Evolutionary conservation across 73 alveolate genomes (phyloP).

Genomic region (Paramecium pentaurelia): DNA sequence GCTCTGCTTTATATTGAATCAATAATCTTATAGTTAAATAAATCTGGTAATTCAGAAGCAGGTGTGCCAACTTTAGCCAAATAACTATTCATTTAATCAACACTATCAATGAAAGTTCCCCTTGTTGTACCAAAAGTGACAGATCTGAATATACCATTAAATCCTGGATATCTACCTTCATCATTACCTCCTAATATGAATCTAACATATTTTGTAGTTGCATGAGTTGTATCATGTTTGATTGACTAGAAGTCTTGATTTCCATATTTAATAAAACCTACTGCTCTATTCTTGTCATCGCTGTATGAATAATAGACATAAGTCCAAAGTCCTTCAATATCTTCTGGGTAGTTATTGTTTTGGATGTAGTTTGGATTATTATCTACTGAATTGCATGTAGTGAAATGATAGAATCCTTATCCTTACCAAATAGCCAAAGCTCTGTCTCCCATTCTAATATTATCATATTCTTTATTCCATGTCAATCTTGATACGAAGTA

Average conservation of each 20-base stretch:
- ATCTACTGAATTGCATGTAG: background rate
- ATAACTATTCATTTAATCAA: background rate
- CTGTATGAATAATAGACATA: slow-evolving; percentile 45
- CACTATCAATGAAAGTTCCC: background rate
- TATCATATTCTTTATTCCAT: slow-evolving; percentile 1
- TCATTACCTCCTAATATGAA: slow-evolving; percentile 46
- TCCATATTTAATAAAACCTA: slow-evolving; percentile 41
- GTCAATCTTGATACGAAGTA: slow-evolving; percentile 33
- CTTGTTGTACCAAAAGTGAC: slow-evolving; percentile 15
- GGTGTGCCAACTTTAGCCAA: slow-evolving; percentile 31
- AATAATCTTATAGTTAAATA: background rate
- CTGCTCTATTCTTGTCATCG: background rate
- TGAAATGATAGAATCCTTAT: slow-evolving; percentile 49
- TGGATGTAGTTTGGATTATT: background rate
- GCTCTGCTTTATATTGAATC: background rate
- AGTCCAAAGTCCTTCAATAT: slow-evolving; percentile 57
- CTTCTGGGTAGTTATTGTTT: slow-evolving; percentile 46
- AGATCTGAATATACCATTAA: slow-evolving; percentile 18
- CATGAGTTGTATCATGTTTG: slow-evolving; percentile 26
- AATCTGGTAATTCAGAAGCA: background rate
- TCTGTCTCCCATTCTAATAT: slow-evolving; percentile 53
- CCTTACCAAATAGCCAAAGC: slow-evolving; percentile 48
- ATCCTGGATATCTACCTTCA: slow-evolving; percentile 42
- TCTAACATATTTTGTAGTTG: slow-evolving; percentile 37
- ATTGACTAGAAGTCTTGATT: slow-evolving; percentile 8